phyloP scores from a whole-genome alignment of 768 basidiomycete genomes.

The Lactifluus subvellereus region DNA sequence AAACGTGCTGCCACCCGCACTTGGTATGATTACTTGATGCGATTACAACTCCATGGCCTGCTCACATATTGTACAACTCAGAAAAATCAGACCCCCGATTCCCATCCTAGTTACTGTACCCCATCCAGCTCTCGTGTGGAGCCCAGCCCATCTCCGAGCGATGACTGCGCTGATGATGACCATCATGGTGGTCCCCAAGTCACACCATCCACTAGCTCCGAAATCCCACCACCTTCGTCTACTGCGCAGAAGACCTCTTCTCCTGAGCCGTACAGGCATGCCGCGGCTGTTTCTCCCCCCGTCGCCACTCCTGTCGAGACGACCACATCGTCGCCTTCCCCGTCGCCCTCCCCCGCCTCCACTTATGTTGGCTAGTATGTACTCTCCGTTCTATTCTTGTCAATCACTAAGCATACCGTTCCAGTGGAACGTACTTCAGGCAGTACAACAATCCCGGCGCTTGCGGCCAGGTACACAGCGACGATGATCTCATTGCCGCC shows the following conservation, averaged over 20 bases:
- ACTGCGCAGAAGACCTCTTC: neutral
- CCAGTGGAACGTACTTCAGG: constrained; percentile 39
- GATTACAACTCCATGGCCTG: constrained; percentile 3
- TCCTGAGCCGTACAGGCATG: neutral
- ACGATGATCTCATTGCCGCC: constrained; percentile 55
- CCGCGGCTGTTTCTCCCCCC: neutral
- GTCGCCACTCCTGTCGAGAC: neutral
- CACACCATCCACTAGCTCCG: constrained; percentile 4
- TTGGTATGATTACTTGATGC: constrained; percentile 37
- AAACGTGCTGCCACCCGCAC: constrained; percentile 65
- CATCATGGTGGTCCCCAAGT: constrained; percentile 23
- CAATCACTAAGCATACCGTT: neutral
- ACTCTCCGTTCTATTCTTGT: neutral
- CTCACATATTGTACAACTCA: constrained; percentile 24
- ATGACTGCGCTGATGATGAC: constrained; percentile 31
- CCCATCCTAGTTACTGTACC: constrained; percentile 43
- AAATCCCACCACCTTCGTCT: neutral
- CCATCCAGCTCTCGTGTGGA: constrained; percentile 33
- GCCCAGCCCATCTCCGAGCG: constrained; percentile 11
- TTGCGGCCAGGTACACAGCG: constrained; percentile 59
- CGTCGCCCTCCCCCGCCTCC: neutral
- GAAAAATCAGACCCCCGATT: constrained; percentile 49
- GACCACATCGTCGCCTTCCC: neutral
- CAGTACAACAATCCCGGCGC: constrained; percentile 66
- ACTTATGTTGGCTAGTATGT: constrained; percentile 11